These are phyloP conservation scores for Dipodascopsis uninucleata DNA, from an alignment of 805 yeast genomes.

Conservation along the genomic window DNA sequence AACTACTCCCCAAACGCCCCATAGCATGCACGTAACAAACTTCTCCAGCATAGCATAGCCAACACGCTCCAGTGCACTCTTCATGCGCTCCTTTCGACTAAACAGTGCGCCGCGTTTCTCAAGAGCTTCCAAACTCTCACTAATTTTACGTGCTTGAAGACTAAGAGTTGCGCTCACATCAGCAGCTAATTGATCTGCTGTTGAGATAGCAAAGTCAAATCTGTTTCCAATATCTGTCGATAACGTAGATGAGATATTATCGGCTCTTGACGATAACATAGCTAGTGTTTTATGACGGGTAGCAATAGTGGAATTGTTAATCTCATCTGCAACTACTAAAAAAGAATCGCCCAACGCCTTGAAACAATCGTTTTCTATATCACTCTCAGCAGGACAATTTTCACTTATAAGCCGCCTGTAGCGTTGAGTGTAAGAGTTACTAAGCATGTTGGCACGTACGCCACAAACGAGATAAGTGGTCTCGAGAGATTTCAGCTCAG, in stretches of 20 bases:
- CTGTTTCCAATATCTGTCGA: constrained; percentile 14
- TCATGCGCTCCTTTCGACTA: constrained; percentile 11
- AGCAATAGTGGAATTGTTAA: constrained; percentile 1
- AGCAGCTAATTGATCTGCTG: constrained; percentile 21
- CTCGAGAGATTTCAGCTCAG: too few species aligned
- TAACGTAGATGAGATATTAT: constrained; percentile 8
- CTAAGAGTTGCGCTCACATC: constrained; percentile 18
- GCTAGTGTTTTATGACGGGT: background rate
- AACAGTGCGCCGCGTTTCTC: constrained; percentile 14
- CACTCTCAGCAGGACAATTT: too few species aligned
- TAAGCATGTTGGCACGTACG: constrained; percentile 6
- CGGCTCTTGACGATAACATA: constrained; percentile 9
- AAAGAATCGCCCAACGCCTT: background rate
- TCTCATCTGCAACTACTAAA: constrained; percentile 1
- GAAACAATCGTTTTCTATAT: too few species aligned
- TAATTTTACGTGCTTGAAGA: constrained; percentile 10
- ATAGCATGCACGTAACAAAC: constrained; percentile 10
- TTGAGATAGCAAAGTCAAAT: constrained; percentile 21
- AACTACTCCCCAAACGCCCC: constrained; percentile 27
- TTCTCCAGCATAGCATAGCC: constrained; percentile 21
- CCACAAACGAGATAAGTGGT: constrained; percentile 15
- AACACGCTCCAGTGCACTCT: constrained; percentile 4
- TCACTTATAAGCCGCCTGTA: too few species aligned
- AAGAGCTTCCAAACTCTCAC: constrained; percentile 13
- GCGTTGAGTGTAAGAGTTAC: constrained; percentile 7